Evolutionary conservation across 306 rosid genomes (phyloP).

Genomic region (Mucuna pruriens): DNA sequence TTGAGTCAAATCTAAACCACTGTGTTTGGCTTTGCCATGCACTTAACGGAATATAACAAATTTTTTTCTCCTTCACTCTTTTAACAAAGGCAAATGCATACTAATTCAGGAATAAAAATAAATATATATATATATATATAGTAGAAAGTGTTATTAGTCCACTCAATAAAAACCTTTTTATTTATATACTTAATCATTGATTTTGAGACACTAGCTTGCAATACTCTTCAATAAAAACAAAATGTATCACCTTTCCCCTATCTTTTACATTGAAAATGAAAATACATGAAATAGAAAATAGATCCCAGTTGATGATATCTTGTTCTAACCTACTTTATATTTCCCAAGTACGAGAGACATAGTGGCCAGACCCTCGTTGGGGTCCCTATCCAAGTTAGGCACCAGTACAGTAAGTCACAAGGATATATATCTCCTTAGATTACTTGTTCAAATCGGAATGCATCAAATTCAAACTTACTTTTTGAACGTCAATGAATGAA

Average conservation of each 20-base stretch:
- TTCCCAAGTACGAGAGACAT: constrained; percentile 39
- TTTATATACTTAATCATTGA: no score
- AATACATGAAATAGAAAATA: background rate
- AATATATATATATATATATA: no score
- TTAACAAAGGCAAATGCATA: background rate
- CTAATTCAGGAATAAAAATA: background rate
- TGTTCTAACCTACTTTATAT: constrained; percentile 15
- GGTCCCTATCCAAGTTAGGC: constrained; percentile 41
- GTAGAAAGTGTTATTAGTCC: no score
- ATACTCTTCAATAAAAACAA: background rate
- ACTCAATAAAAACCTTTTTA: no score
- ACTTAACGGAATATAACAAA: background rate
- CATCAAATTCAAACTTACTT: constrained; percentile 39
- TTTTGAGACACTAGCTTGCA: background rate
- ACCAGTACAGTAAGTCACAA: constrained; percentile 26
- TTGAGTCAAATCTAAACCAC: constrained; percentile 27
- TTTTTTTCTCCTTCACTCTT: background rate
- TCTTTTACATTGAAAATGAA: background rate
- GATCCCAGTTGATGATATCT: background rate
- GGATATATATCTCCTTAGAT: constrained; percentile 25
- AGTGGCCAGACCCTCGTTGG: constrained; percentile 21
- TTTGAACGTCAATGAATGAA: constrained; percentile 29
- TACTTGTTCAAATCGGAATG: constrained; percentile 25
- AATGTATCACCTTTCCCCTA: background rate
- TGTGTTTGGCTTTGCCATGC: background rate